Conservation (phyloP, 2,329 filamentous ascomycete species). For the Dothiorella sarmentorum region DNA sequence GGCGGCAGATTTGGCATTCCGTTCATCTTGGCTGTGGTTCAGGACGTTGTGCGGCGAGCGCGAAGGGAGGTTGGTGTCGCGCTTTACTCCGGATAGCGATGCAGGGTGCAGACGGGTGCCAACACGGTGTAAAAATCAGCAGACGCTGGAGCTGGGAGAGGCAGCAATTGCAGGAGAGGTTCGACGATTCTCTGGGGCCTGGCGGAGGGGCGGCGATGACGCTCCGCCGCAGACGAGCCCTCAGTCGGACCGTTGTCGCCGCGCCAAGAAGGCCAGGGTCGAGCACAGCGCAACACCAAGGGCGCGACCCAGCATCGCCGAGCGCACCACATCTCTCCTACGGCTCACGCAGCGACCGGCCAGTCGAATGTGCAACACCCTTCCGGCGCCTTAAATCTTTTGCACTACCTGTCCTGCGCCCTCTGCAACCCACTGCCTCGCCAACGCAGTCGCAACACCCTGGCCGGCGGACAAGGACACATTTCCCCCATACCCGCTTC, state of each 20-base stretch:
- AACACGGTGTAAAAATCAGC: too few species aligned
- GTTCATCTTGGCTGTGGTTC: conserved; percentile 27
- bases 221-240: conserved; percentile 3
- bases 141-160: neutral
- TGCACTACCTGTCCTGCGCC: neutral
- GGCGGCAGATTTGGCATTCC: conserved; percentile 52
- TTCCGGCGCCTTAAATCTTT: neutral
- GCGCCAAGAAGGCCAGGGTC: conserved; percentile 8
- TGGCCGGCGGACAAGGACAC: conserved; percentile 16
- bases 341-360: conserved; percentile 1
- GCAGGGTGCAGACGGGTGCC: neutral
- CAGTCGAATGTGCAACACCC: neutral
- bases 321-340: neutral
- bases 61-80: too few species aligned
- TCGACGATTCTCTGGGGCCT: neutral
- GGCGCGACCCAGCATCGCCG: conserved; percentile 1
- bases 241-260: too few species aligned
- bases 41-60: neutral
- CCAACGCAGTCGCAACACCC: neutral
- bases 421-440: neutral
- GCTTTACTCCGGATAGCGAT: neutral
- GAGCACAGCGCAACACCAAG: conserved; percentile 12
- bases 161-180: conserved; percentile 1
- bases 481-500: conserved; percentile 15
- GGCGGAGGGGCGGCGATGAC: conserved; percentile 14